Conservation (phyloP, 306 rosid genomes). For the Lotus japonicus region DNA sequence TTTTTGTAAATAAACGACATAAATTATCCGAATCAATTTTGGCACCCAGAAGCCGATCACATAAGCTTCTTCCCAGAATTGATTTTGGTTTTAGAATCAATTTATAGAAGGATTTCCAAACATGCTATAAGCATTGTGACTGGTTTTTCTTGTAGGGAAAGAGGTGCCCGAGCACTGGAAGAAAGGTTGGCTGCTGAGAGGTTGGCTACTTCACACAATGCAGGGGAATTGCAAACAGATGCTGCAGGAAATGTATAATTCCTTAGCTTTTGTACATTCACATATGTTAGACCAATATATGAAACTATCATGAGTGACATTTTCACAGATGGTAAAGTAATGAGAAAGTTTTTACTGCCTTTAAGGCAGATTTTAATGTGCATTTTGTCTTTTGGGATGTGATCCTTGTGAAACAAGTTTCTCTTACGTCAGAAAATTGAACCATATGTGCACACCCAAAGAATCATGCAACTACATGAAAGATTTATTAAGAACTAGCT, state of each 20-base stretch:
- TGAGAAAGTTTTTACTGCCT: not conserved
- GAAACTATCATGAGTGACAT: constrained; percentile 6
- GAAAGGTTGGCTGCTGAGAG: constrained; percentile 86
- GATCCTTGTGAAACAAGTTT: constrained; percentile 17
- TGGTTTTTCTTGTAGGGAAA: constrained; percentile 51
- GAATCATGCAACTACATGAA: no score
- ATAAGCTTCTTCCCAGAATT: no score
- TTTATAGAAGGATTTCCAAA: no score
- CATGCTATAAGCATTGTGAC: constrained; percentile 12
- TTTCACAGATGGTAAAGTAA: constrained; percentile 28
- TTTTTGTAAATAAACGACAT: no score
- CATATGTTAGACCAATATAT: not conserved
- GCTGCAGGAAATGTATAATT: constrained; percentile 52
- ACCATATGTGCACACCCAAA: not conserved
- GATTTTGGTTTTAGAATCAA: no score
- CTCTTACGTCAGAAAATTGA: constrained; percentile 1
- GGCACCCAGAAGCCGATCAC: no score
- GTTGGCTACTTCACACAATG: constrained; percentile 44
- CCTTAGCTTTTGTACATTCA: constrained; percentile 24
- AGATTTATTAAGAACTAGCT: no score
- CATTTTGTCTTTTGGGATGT: constrained; percentile 21
- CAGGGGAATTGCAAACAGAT: constrained; percentile 46
- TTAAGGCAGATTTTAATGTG: constrained; percentile 22
- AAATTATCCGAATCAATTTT: no score
- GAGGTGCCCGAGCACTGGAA: constrained; percentile 95